Evolutionary conservation across 208 protist genomes (phyloP).

Genomic region (Naegleria fowleri): DNA sequence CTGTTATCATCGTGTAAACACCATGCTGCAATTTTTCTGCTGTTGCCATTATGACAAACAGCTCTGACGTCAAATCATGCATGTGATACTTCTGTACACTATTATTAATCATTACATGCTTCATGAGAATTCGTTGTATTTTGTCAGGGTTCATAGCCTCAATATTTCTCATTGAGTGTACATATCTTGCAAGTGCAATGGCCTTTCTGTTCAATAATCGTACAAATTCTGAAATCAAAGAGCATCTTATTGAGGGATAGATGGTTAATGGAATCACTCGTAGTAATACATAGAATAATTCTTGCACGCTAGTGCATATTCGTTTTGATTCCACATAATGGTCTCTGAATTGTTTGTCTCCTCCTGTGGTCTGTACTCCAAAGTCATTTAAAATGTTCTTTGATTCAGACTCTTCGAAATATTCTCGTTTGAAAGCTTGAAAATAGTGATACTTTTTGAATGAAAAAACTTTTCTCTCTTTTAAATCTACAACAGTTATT

Average conservation of each 20-base stretch:
- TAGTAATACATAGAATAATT: not conserved
- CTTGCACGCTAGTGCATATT: not conserved
- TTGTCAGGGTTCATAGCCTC: not conserved
- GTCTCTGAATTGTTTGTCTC: not conserved
- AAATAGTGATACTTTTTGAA: not conserved
- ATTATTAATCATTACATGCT: not conserved
- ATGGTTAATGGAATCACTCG: not conserved
- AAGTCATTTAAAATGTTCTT: not conserved
- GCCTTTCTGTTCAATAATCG: not conserved
- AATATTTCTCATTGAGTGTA: not conserved
- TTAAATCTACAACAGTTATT: not conserved
- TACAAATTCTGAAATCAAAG: not conserved
- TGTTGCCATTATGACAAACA: not conserved
- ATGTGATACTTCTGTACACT: not conserved
- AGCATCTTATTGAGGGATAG: not conserved
- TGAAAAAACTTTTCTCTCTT: not conserved
- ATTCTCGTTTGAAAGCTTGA: not conserved
- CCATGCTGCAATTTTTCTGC: slow-evolving; percentile 1
- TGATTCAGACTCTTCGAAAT: not conserved
- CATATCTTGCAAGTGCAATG: not conserved
- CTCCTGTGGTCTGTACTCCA: not conserved
- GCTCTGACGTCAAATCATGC: not conserved
- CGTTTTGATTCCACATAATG: not conserved
- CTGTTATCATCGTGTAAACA: not conserved
- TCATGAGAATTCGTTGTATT: not conserved